phyloP scores from a whole-genome alignment of 202 grass and related monocot species.

The Zoysia matrella region DNA sequence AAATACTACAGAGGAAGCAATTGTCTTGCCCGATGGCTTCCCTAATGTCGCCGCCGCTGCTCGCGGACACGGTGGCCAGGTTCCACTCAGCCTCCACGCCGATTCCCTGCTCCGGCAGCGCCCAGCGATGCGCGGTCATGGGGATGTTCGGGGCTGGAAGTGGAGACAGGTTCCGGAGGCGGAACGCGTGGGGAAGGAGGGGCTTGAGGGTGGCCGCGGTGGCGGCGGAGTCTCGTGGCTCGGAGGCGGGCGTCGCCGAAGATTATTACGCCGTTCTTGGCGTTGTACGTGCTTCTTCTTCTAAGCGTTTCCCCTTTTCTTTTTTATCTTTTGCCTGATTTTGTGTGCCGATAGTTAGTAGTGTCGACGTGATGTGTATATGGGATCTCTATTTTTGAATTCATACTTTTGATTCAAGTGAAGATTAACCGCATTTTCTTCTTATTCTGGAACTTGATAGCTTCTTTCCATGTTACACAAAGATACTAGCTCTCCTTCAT shows the following conservation, averaged over 20 bases:
- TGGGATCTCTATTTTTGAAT: neutral
- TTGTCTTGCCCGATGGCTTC: conserved; percentile 56
- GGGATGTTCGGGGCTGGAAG: conserved; percentile 26
- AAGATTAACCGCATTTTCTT: neutral
- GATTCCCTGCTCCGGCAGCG: too few species aligned
- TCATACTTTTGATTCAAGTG: neutral
- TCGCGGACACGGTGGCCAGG: conserved; percentile 61
- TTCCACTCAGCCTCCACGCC: conserved; percentile 45
- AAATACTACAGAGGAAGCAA: neutral
- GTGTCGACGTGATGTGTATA: neutral
- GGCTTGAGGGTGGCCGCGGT: conserved; percentile 46
- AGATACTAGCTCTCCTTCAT: too few species aligned
- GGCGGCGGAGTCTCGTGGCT: conserved; percentile 47
- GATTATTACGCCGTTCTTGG: too few species aligned
- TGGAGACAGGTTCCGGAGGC: conserved; percentile 17
- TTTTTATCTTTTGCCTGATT: neutral
- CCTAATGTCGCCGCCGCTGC: conserved; percentile 59
- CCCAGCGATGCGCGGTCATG: conserved; percentile 28
- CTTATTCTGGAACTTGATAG: neutral
- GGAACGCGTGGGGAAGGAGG: conserved; percentile 33
- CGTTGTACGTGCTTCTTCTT: conserved; percentile 27
- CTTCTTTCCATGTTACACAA: too few species aligned
- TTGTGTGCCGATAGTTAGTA: neutral
- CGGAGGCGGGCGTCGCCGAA: conserved; percentile 66
- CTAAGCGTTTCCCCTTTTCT: neutral